Base-by-base conservation (phyloP, 176 grass and related monocot genomes). In the Thinopyrum elongatum region DNA sequence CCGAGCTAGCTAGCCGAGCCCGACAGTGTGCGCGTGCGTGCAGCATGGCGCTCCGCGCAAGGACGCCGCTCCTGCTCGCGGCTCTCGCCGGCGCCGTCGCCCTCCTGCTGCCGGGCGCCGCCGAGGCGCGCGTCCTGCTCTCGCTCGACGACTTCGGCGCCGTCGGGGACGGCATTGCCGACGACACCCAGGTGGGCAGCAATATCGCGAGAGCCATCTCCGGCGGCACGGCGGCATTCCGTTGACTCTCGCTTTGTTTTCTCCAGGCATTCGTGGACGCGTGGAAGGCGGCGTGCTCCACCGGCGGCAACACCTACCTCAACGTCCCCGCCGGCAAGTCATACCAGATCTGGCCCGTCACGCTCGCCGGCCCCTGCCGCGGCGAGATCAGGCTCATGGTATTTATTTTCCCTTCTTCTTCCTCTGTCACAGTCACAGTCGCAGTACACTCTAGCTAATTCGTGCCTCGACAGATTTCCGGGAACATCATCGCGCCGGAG, bases 91-190 rank as follows among this genome's bases (percentile, higher is more conserved):
- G 0, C 77, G 70, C 16, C 25, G 19, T 46, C 34, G 70, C 10
- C 8, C 33, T 34, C 9, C 25, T 83, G 76, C 6, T 91, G 22
- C 38, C 41, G 9, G 2, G 17, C 17, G 46, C 34, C 12, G 74
- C 67, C 28, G 83, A 77, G 82, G 14, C 86, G 5, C 86, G 82
- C 51, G 70, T 65, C 29, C 71, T 91, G 31, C 67, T 95, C 79
- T 79, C 88, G 7, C 82, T 95, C 75, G 70, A 92, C 82, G 88
- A 92, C 39, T 95, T 92, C 71, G 93, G 93, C 68, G 93, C 90
- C 72, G 84, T 92, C 30, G 93, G 93, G 11, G 88, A 95, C 70
- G 93, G 93, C 57, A 1, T 68, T 17, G 83, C 77, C 58, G 35
- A 95, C 46, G 93, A 95, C 83, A 90, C 88, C 30, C 64, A 82